phyloP scores from a whole-genome alignment of 2,329 filamentous ascomycete species.

The Aspergillus melleus region DNA sequence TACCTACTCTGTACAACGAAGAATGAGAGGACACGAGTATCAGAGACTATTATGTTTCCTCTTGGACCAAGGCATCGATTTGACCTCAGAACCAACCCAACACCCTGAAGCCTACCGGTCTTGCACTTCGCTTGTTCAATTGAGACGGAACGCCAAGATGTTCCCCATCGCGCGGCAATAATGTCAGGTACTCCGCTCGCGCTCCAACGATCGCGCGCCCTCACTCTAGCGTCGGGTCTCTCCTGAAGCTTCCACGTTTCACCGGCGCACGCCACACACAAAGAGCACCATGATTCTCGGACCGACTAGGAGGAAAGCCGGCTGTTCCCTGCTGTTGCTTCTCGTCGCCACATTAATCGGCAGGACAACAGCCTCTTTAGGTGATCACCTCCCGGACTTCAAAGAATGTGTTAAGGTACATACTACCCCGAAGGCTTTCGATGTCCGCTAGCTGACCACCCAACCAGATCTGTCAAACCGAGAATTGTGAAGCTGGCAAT shows the following conservation, averaged over 20 bases:
- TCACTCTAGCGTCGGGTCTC: conserved; percentile 7
- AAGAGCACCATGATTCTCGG: conserved; percentile 30
- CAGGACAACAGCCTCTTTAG: conserved; percentile 66
- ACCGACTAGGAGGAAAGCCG: conserved; percentile 18
- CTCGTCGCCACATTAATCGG: conserved; percentile 35
- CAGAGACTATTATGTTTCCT: no score
- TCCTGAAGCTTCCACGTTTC: conserved; percentile 12
- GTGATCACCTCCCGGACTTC: conserved; percentile 86
- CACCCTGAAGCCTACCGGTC: no score
- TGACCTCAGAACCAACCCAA: no score
- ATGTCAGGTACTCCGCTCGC: conserved; percentile 9
- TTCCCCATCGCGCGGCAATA: no score
- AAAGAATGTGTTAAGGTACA: conserved; percentile 78
- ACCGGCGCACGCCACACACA: conserved; percentile 13
- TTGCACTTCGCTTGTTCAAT: not conserved
- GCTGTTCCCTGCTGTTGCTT: conserved; percentile 31
- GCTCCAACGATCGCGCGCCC: conserved; percentile 9
- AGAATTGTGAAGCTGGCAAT: conserved; percentile 73
- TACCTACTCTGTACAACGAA: no score
- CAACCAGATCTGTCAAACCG: conserved; percentile 69
- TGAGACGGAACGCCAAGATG: conserved; percentile 12
- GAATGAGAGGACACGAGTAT: no score
- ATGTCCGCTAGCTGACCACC: conserved; percentile 19
- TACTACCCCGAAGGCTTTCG: conserved; percentile 12
- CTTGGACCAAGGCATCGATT: no score